phyloP scores from a whole-genome alignment of 441 rosid species.

The Flueggea neowawraea region DNA sequence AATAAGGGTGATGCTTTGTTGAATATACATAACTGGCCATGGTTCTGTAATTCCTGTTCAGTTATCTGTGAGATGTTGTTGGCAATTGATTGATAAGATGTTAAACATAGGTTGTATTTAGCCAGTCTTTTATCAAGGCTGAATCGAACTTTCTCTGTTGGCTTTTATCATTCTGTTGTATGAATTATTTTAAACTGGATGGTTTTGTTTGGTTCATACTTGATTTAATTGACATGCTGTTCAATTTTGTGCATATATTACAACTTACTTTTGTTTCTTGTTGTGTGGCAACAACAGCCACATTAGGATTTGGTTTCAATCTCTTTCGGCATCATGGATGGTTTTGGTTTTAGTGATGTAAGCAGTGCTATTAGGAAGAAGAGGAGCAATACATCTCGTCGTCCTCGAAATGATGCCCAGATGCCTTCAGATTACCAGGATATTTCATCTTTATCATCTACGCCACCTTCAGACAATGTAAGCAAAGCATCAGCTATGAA shows the following conservation, averaged over 20 bases:
- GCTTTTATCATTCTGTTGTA: too few species aligned
- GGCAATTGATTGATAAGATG: too few species aligned
- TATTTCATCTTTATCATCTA: constrained; percentile 59
- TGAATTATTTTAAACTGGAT: too few species aligned
- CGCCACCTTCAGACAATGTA: constrained; percentile 64
- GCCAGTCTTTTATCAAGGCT: too few species aligned
- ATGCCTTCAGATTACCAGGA: constrained; percentile 46
- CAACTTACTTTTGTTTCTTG: constrained; percentile 2
- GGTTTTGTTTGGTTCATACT: too few species aligned
- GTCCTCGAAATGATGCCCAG: constrained; percentile 68
- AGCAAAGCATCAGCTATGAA: constrained; percentile 12
- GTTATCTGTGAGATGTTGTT: too few species aligned
- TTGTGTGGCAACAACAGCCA: constrained; percentile 2
- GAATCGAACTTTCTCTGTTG: too few species aligned
- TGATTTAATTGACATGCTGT: too few species aligned
- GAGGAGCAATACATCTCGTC: constrained; percentile 64
- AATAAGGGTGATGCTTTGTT: too few species aligned
- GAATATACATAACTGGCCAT: not conserved
- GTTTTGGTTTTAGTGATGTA: constrained; percentile 54
- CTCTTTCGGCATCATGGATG: constrained; percentile 39
- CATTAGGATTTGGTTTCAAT: too few species aligned
- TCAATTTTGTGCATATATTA: not conserved
- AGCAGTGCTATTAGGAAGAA: constrained; percentile 67
- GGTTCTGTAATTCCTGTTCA: too few species aligned
- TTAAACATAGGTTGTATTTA: too few species aligned